Evolutionary conservation across 805 yeast genomes (phyloP).

Genomic region (Yarrowia bubula): DNA sequence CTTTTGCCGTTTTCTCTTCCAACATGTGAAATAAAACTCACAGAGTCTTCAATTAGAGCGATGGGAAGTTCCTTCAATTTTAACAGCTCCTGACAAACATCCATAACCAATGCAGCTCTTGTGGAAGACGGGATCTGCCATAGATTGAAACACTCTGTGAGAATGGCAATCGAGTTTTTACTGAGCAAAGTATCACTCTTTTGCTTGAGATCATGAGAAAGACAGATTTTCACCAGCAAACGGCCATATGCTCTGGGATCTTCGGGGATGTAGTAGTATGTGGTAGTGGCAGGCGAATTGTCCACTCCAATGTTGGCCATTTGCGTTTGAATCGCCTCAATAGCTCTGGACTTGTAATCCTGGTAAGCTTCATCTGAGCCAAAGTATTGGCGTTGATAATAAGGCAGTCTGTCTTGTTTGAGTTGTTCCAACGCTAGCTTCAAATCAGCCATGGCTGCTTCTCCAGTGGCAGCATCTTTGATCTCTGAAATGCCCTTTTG

Average conservation of each 20-base stretch:
- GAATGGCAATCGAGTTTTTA: slow-evolving; percentile 46
- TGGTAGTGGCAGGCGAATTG: background rate
- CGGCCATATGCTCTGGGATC: slow-evolving; percentile 45
- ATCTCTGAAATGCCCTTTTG: slow-evolving; percentile 54
- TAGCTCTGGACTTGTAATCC: slow-evolving; percentile 42
- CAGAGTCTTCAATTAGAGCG: slow-evolving; percentile 39
- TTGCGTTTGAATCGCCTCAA: background rate
- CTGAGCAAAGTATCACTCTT: slow-evolving; percentile 37
- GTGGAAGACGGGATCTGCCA: slow-evolving; percentile 61
- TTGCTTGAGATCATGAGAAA: slow-evolving; percentile 43
- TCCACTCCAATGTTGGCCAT: background rate
- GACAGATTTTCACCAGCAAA: slow-evolving; percentile 45
- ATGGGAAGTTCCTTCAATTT: slow-evolving; percentile 36
- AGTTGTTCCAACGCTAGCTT: slow-evolving; percentile 32
- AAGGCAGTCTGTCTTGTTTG: slow-evolving; percentile 38
- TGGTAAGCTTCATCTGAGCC: slow-evolving; percentile 39
- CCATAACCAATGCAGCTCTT: slow-evolving; percentile 49
- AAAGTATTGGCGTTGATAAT: slow-evolving; percentile 43
- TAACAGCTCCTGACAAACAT: slow-evolving; percentile 48
- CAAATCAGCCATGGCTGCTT: slow-evolving; percentile 39
- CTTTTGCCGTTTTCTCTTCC: slow-evolving; percentile 33
- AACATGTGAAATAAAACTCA: slow-evolving; percentile 38
- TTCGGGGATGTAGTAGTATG: slow-evolving; percentile 43
- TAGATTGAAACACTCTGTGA: slow-evolving; percentile 47
- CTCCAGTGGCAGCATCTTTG: slow-evolving; percentile 45